phyloP scores from a whole-genome alignment of 139 green algal species.

The Nannochloris sp. region DNA sequence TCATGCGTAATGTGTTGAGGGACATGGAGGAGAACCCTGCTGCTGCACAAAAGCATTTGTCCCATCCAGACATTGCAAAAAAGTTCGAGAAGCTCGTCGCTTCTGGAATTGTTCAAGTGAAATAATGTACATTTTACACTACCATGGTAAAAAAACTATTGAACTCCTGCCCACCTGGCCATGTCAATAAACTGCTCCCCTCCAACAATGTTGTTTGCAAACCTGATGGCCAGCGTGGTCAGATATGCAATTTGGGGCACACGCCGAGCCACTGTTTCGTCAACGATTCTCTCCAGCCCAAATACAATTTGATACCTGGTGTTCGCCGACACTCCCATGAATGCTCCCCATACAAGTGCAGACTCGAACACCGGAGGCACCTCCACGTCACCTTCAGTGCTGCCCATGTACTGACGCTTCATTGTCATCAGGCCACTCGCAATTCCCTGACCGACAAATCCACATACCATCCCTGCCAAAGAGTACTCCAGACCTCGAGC shows the following conservation, averaged over 20 bases:
- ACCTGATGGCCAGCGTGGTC: constrained; percentile 80
- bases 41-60: constrained; percentile 73
- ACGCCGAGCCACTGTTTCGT: constrained; percentile 58
- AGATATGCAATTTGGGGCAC: constrained; percentile 52
- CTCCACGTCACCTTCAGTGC: constrained; percentile 59
- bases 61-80: constrained; percentile 71
- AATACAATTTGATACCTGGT: constrained; percentile 84
- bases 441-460: constrained; percentile 81
- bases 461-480: constrained; percentile 76
- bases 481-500: constrained; percentile 85
- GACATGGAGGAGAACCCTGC: constrained; percentile 87
- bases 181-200: constrained; percentile 93
- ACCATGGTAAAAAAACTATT: constrained; percentile 40
- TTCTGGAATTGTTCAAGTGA: constrained; percentile 82
- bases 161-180: constrained; percentile 83
- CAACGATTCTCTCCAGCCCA: constrained; percentile 79
- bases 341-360: constrained; percentile 83
- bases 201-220: constrained; percentile 92
- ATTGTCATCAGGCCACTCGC: constrained; percentile 78
- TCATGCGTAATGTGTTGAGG: constrained; percentile 85
- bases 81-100: constrained; percentile 95
- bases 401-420: constrained; percentile 51
- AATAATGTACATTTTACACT: background rate
- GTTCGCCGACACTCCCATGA: constrained; percentile 94
- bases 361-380: constrained; percentile 68